Percentiles rank a stretch among this genome's conserved stretches.
Evolutionary conservation across 306 rosid genomes (phyloP).

Genomic region (Pueraria montana): DNA sequence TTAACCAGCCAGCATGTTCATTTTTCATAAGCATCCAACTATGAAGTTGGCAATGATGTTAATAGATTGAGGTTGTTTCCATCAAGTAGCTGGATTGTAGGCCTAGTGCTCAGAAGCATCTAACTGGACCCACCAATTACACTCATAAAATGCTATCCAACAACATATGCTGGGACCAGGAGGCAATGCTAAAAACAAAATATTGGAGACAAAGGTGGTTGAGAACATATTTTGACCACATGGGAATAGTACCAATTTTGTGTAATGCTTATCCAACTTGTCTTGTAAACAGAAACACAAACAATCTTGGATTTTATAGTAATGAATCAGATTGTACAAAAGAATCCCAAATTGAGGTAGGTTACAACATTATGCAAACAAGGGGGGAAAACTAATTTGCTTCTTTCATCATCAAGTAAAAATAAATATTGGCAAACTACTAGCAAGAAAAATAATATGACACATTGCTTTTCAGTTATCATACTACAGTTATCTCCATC

Average conservation of each 20-base stretch:
- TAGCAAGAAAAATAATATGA: constrained; percentile 38
- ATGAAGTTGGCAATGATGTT: constrained; percentile 59
- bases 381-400: constrained; percentile 22
- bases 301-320: constrained; percentile 51
- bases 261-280: constrained; percentile 45
- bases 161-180: constrained; percentile 44
- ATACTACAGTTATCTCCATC: constrained; percentile 66
- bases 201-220: constrained; percentile 35
- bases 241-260: constrained; percentile 24
- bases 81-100: constrained; percentile 58
- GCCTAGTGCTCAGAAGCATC: constrained; percentile 48
- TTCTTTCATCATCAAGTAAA: constrained; percentile 50
- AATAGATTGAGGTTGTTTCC: constrained; percentile 49
- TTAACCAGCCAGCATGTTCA: constrained; percentile 54
- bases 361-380: constrained; percentile 38
- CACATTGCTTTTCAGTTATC: constrained; percentile 53
- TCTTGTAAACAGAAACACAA: constrained; percentile 46
- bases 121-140: constrained; percentile 53
- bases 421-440: constrained; percentile 47
- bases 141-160: constrained; percentile 44
- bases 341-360: constrained; percentile 53
- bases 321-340: constrained; percentile 58
- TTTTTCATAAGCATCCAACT: constrained; percentile 50
- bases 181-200: constrained; percentile 39
- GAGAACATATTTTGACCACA: constrained; percentile 43